Evolutionary conservation across 2,329 filamentous ascomycete genomes (phyloP).

Genomic region (Zasmidium cellare): DNA sequence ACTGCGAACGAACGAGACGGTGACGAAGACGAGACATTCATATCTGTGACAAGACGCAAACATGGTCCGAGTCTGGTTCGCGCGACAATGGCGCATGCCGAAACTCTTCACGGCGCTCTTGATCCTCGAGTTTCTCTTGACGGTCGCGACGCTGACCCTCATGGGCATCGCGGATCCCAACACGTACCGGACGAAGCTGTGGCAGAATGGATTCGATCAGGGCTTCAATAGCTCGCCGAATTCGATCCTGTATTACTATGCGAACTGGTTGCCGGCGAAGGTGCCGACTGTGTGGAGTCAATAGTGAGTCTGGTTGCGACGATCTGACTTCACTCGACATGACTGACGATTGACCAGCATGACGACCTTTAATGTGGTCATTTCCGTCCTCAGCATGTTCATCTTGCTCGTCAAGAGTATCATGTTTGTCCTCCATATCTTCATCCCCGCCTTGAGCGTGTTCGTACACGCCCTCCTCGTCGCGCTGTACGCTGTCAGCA

Average conservation of each 20-base stretch:
- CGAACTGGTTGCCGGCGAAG: slow-evolving; percentile 64
- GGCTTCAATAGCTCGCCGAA: slow-evolving; percentile 73
- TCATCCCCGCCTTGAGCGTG: slow-evolving; percentile 65
- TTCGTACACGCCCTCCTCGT: slow-evolving; percentile 59
- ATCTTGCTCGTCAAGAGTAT: slow-evolving; percentile 70
- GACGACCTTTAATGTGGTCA: slow-evolving; percentile 74
- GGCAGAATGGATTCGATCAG: slow-evolving; percentile 69
- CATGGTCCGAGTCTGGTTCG: slow-evolving; percentile 27
- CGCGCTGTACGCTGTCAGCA: slow-evolving; percentile 64
- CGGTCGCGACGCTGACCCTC: slow-evolving; percentile 66
- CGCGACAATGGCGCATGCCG: slow-evolving; percentile 56
- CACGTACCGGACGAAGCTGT: slow-evolving; percentile 69
- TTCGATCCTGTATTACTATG: slow-evolving; percentile 69
- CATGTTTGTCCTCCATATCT: slow-evolving; percentile 69
- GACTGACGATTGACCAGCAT: slow-evolving; percentile 53
- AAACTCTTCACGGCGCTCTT: slow-evolving; percentile 59
- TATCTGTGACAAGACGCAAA: neutral
- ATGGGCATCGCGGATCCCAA: slow-evolving; percentile 74
- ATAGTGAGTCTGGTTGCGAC: slow-evolving; percentile 57
- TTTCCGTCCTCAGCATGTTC: slow-evolving; percentile 75
- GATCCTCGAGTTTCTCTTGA: slow-evolving; percentile 64
- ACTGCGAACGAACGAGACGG: too few relatives aligned
- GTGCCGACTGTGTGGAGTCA: slow-evolving; percentile 72
- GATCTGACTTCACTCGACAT: neutral
- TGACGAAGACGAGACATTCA: neutral